These are phyloP conservation scores for Aurifilum marmelostoma DNA, from an alignment of 2,329 filamentous ascomycete genomes.

Conservation along the genomic window DNA sequence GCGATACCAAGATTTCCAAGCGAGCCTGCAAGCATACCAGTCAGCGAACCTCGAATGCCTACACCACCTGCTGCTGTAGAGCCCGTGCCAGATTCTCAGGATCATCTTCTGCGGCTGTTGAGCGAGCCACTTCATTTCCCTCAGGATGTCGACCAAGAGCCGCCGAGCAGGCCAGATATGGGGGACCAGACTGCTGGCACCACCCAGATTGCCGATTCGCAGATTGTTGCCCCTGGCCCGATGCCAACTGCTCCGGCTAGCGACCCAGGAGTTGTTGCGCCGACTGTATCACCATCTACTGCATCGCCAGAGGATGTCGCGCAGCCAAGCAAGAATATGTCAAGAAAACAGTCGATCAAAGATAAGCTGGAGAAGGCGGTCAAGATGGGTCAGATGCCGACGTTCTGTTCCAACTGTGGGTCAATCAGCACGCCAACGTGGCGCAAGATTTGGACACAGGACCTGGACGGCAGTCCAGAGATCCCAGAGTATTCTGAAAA, in stretches of 20 bases:
- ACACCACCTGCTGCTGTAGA: slow-evolving; percentile 15
- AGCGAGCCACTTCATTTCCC: slow-evolving; percentile 11
- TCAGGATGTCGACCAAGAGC: slow-evolving; percentile 8
- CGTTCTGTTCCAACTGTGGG: slow-evolving; percentile 90
- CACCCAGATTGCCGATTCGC: slow-evolving; percentile 29
- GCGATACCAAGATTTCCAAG: not conserved
- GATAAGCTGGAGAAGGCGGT: slow-evolving; percentile 67
- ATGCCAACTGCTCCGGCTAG: slow-evolving; percentile 50
- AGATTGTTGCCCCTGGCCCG: slow-evolving; percentile 27
- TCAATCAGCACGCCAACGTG: slow-evolving; percentile 95
- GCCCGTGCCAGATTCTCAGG: slow-evolving; percentile 14
- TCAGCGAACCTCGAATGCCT: slow-evolving; percentile 1
- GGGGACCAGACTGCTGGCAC: slow-evolving; percentile 30
- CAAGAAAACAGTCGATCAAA: slow-evolving; percentile 65
- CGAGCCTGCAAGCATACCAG: slow-evolving; percentile 6
- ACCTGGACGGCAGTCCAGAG: slow-evolving; percentile 69
- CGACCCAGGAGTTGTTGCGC: slow-evolving; percentile 45
- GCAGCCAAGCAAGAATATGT: slow-evolving; percentile 64
- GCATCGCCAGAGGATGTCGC: slow-evolving; percentile 45
- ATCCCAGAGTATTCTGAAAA: slow-evolving; percentile 73
- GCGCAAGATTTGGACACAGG: slow-evolving; percentile 88
- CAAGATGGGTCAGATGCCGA: slow-evolving; percentile 79
- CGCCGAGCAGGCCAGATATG: slow-evolving; percentile 25
- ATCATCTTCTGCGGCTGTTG: slow-evolving; percentile 25
- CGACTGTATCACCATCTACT: slow-evolving; percentile 39